phyloP scores from a whole-genome alignment of 305 asterid genomes.

The Fraxinus ornus region DNA sequence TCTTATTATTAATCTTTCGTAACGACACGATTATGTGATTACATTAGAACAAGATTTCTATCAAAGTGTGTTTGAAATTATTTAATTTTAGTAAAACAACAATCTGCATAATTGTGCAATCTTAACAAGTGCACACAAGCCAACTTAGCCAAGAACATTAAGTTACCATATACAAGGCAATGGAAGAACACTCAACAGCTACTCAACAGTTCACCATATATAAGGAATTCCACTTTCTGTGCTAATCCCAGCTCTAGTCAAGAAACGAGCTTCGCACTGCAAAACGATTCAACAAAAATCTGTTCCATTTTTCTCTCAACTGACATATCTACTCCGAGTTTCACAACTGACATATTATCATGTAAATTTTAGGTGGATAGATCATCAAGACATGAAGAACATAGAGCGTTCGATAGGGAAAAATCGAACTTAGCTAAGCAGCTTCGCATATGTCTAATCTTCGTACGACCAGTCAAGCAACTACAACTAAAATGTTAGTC shows the following conservation, averaged over 20 bases:
- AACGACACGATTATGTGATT: too few relatives aligned
- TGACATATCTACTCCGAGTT: neutral
- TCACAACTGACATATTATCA: neutral
- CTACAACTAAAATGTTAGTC: neutral
- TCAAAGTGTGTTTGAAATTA: too few relatives aligned
- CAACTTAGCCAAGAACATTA: slow-evolving; percentile 6
- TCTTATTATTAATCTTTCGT: too few relatives aligned
- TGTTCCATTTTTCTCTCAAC: neutral
- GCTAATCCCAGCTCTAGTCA: slow-evolving; percentile 97
- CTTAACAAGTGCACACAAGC: neutral
- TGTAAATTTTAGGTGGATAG: neutral
- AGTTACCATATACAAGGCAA: neutral
- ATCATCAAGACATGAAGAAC: neutral
- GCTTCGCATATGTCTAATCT: neutral
- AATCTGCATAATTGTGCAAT: too few relatives aligned
- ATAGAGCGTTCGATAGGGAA: neutral
- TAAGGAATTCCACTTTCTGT: slow-evolving; percentile 98
- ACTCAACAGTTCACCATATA: neutral
- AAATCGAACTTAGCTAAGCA: neutral
- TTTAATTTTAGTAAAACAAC: too few relatives aligned
- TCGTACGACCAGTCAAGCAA: neutral
- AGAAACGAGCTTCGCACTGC: slow-evolving; percentile 77
- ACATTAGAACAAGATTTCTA: too few relatives aligned
- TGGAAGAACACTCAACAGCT: neutral
- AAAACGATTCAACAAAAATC: slow-evolving; percentile 16